phyloP scores from a whole-genome alignment of 371 early-diverging fungal genomes.

The Syncephalastrum sp. region DNA sequence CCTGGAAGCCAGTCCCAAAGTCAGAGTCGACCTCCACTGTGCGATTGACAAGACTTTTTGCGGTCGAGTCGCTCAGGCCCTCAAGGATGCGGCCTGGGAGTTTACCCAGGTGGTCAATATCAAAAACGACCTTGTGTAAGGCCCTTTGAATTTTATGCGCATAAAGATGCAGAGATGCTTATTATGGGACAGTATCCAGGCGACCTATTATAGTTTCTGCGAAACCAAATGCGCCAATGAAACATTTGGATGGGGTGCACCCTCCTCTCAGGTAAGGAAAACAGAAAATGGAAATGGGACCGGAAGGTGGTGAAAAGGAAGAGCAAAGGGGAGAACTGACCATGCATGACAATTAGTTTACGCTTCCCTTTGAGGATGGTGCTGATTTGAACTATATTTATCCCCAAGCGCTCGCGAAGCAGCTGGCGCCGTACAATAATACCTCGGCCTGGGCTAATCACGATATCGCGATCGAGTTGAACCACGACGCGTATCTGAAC shows the following conservation, averaged over 20 bases:
- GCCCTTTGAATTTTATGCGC: neutral
- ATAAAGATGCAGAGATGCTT: neutral
- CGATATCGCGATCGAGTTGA: constrained; percentile 43
- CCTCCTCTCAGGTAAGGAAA: constrained; percentile 36
- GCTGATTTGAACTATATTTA: constrained; percentile 47
- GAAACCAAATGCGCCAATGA: constrained; percentile 32
- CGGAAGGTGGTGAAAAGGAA: neutral
- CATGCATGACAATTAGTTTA: constrained; percentile 20
- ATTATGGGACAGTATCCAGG: constrained; percentile 7
- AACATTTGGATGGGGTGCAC: constrained; percentile 43
- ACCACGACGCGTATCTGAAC: constrained; percentile 43
- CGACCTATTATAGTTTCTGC: constrained; percentile 29
- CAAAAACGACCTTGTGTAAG: constrained; percentile 29
- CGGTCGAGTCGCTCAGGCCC: constrained; percentile 28
- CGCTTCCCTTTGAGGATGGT: constrained; percentile 38
- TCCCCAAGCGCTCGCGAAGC: constrained; percentile 50
- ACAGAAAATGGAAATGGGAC: neutral
- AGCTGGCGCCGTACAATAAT: constrained; percentile 37
- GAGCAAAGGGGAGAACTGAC: neutral
- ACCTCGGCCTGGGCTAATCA: constrained; percentile 35
- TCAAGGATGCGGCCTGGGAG: constrained; percentile 33
- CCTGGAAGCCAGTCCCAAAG: constrained; percentile 11
- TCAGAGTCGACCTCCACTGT: constrained; percentile 15
- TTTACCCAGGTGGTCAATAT: constrained; percentile 39
- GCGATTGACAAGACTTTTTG: constrained; percentile 24